A percentile compares a stretch with the other conserved stretches of the same genome.
phyloP scores from a whole-genome alignment of 176 grass and related monocot genomes.

The Phoenix dactylifera region DNA sequence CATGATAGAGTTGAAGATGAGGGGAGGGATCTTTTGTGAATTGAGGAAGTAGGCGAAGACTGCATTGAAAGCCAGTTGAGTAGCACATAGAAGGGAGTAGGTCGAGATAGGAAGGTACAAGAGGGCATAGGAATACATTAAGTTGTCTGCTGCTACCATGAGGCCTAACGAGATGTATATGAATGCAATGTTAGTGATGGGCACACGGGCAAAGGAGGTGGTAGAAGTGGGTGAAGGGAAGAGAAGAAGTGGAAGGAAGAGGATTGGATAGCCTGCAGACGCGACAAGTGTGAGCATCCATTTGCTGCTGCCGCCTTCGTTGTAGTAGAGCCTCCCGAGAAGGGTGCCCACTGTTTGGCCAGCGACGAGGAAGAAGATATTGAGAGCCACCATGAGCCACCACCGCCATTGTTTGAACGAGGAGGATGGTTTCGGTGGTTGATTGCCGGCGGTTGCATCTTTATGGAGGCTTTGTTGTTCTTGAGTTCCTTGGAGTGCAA shows the following conservation, averaged over 20 bases:
- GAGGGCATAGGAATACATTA: conserved; percentile 82
- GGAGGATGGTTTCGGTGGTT: neutral
- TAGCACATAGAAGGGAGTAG: conserved; percentile 63
- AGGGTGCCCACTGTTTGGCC: conserved; percentile 14
- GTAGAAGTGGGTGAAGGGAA: neutral
- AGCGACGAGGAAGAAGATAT: conserved; percentile 15
- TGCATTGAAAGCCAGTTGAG: conserved; percentile 74
- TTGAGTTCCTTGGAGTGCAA: no score
- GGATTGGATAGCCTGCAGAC: conserved; percentile 8
- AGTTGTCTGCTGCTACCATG: conserved; percentile 46
- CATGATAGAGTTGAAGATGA: conserved; percentile 65
- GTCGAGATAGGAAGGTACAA: conserved; percentile 83
- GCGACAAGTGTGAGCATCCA: conserved; percentile 22
- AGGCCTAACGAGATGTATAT: conserved; percentile 42
- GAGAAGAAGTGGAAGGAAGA: neutral
- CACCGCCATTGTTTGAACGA: conserved; percentile 19
- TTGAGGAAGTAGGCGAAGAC: conserved; percentile 69
- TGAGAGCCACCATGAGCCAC: conserved; percentile 28
- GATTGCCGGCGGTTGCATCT: no score
- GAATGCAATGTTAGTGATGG: conserved; percentile 18
- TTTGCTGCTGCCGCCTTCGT: conserved; percentile 16
- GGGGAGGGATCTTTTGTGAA: conserved; percentile 55
- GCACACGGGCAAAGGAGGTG: neutral
- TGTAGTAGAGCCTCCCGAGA: conserved; percentile 14
- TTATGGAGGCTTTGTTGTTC: no score